phyloP scores from a whole-genome alignment of 83 land plant species.

The Picea engelmannii region DNA sequence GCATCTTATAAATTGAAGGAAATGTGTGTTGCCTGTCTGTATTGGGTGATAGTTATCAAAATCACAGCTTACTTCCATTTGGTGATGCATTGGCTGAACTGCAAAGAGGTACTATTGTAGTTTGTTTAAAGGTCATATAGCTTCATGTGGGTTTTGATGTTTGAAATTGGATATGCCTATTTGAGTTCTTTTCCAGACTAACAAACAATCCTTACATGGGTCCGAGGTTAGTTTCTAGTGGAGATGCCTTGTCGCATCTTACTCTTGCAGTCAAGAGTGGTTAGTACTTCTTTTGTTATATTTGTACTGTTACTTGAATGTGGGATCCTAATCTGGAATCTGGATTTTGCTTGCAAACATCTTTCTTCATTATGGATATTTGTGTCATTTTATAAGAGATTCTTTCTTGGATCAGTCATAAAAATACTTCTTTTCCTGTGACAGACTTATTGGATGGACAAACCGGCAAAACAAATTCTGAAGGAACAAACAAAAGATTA shows the following conservation, averaged over 20 bases:
- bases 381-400: neutral
- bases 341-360: neutral
- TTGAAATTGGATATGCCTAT: neutral
- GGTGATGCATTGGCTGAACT: neutral
- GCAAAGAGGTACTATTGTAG: neutral
- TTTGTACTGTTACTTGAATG: neutral
- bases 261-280: neutral
- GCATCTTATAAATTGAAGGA: no score
- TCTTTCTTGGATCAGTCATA: neutral
- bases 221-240: neutral
- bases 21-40: no score
- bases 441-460: constrained; percentile 93
- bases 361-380: neutral
- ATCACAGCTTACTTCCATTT: neutral
- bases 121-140: neutral
- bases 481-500: constrained; percentile 23
- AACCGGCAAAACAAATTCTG: constrained; percentile 51
- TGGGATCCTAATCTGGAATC: neutral
- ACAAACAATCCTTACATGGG: neutral
- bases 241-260: neutral
- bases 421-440: neutral
- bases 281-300: neutral
- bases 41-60: no score
- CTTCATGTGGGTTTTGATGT: neutral
- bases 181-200: neutral